A percentile compares a stretch with the other conserved stretches of the same genome.
phyloP scores from a whole-genome alignment of 495 filamentous ascomycete genomes.

The Bathelium albidoporum region DNA sequence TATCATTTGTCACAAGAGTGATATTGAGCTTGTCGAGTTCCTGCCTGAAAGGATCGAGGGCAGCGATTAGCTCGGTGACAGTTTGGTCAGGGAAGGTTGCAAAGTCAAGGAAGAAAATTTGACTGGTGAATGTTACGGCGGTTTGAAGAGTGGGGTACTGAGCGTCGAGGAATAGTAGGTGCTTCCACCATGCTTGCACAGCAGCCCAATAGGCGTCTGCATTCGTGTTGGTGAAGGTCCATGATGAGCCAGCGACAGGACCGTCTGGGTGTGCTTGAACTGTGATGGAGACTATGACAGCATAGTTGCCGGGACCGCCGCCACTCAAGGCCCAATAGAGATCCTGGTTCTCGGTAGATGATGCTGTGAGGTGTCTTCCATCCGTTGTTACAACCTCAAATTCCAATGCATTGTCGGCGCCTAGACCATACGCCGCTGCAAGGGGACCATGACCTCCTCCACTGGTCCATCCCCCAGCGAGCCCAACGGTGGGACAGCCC shows the following conservation, averaged over 20 bases:
- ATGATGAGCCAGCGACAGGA: conserved; percentile 5
- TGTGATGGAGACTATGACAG: neutral
- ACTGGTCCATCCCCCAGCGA: conserved; percentile 8
- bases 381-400: conserved; percentile 7
- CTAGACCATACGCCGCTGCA: conserved; percentile 6
- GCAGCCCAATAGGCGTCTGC: neutral
- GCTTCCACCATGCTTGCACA: neutral
- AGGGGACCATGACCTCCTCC: conserved; percentile 13
- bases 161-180: neutral
- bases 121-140: neutral
- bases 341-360: neutral
- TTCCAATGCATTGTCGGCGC: conserved; percentile 6
- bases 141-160: neutral
- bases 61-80: neutral
- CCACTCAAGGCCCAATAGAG: conserved; percentile 1
- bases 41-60: neutral
- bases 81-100: neutral
- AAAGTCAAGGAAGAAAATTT: neutral
- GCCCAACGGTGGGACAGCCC: conserved; percentile 2
- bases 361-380: conserved; percentile 6
- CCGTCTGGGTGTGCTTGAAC: neutral
- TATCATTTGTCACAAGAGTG: neutral
- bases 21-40: neutral
- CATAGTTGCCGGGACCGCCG: conserved; percentile 2
- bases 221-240: conserved; percentile 9